phyloP scores from a whole-genome alignment of 1,284 basidiomycete species.

The Testicularia cyperi region DNA sequence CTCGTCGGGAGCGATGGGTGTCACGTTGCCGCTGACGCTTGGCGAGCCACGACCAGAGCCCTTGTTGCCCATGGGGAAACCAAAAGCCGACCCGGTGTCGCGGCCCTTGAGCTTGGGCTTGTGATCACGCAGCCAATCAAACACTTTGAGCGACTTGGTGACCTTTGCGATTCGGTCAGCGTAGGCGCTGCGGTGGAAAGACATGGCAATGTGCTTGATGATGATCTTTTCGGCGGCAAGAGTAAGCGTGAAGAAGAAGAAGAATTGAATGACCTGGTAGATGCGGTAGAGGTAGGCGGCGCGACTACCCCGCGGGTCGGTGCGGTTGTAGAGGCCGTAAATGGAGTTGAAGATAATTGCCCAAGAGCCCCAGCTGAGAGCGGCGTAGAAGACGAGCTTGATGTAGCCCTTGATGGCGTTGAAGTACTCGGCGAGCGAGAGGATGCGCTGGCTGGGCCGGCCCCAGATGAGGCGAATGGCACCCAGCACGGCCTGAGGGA shows the following conservation, averaged over 20 bases:
- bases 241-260: constrained; percentile 56
- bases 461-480: constrained; percentile 50
- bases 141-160: constrained; percentile 66
- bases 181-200: constrained; percentile 74
- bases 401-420: constrained; percentile 52
- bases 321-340: constrained; percentile 46
- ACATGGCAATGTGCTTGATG: constrained; percentile 54
- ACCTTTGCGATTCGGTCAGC: constrained; percentile 71
- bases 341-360: constrained; percentile 56
- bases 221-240: constrained; percentile 53
- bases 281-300: constrained; percentile 52
- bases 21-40: constrained; percentile 25
- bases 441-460: constrained; percentile 37
- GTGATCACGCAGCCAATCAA: constrained; percentile 72
- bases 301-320: constrained; percentile 22
- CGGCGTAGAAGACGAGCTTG: constrained; percentile 52
- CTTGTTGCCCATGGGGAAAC: constrained; percentile 61
- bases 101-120: constrained; percentile 66
- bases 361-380: constrained; percentile 54
- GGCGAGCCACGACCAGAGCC: constrained; percentile 21
- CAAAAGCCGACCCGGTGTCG: constrained; percentile 61
- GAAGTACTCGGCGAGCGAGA: constrained; percentile 49
- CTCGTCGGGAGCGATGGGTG: constrained; percentile 14
- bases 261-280: constrained; percentile 56
- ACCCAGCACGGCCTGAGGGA: constrained; percentile 38